phyloP scores from a whole-genome alignment of 192 early-diverging fungal genomes.

The Phlyctochytrium bullatum region DNA sequence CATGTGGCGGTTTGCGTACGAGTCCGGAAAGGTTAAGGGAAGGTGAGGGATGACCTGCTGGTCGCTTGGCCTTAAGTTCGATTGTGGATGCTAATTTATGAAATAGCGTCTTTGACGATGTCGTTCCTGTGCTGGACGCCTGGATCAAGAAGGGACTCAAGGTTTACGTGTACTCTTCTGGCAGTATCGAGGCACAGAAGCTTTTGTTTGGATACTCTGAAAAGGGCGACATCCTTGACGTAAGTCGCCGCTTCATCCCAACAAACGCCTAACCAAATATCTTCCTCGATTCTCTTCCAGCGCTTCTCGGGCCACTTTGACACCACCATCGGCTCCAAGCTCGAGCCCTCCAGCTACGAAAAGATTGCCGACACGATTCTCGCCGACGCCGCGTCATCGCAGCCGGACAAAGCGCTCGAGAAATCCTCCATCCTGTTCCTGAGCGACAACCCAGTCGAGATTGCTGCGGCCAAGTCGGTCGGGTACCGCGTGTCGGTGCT shows the following conservation, averaged over 20 bases:
- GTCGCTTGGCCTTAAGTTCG: not conserved
- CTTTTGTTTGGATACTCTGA: constrained; percentile 82
- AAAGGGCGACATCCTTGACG: constrained; percentile 68
- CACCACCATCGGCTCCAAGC: constrained; percentile 83
- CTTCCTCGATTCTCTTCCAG: constrained; percentile 30
- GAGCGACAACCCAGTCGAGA: constrained; percentile 87
- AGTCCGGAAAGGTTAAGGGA: constrained; percentile 70
- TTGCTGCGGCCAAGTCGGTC: constrained; percentile 68
- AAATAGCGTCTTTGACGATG: constrained; percentile 81
- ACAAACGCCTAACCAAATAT: not conserved
- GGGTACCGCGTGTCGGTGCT: constrained; percentile 69
- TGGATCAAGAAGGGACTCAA: constrained; percentile 62
- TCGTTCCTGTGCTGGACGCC: constrained; percentile 67
- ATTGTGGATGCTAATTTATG: not conserved
- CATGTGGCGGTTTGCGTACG: constrained; percentile 91
- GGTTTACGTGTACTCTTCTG: constrained; percentile 96
- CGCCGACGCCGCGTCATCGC: constrained; percentile 26
- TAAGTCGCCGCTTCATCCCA: not conserved
- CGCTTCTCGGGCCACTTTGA: constrained; percentile 89
- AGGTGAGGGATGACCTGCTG: constrained; percentile 47
- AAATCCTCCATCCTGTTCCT: constrained; percentile 82
- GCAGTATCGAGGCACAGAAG: constrained; percentile 91
- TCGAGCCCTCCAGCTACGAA: constrained; percentile 64
- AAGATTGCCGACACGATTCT: constrained; percentile 73
- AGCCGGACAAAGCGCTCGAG: no score